Percentiles rank a stretch among this genome's conserved stretches.
These are phyloP conservation scores for Phytophthora cryptogea DNA, from an alignment of 352 stramenopile genomes.

Conservation along the genomic window DNA sequence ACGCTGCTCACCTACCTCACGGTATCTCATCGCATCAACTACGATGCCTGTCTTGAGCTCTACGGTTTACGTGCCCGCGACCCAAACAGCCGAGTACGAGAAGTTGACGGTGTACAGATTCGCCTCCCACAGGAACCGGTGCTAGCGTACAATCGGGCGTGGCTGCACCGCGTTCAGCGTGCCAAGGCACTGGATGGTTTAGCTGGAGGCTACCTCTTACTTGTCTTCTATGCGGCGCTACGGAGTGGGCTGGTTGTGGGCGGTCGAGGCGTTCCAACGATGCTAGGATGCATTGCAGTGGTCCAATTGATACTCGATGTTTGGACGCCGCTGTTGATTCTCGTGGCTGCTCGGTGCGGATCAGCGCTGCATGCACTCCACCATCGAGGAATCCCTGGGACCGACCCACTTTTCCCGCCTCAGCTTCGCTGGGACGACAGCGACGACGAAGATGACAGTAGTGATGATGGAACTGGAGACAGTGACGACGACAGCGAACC, in stretches of 20 bases:
- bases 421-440: slow-evolving; percentile 66
- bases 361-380: slow-evolving; percentile 57
- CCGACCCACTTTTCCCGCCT: slow-evolving; percentile 68
- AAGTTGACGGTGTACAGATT: slow-evolving; percentile 33
- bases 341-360: slow-evolving; percentile 68
- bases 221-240: slow-evolving; percentile 72
- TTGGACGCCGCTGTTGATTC: slow-evolving; percentile 67
- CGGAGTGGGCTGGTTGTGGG: slow-evolving; percentile 63
- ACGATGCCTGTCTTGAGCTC: slow-evolving; percentile 60
- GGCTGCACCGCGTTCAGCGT: slow-evolving; percentile 59
- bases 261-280: slow-evolving; percentile 36
- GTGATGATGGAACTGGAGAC: slow-evolving; percentile 16
- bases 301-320: slow-evolving; percentile 64
- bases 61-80: slow-evolving; percentile 34
- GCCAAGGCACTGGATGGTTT: slow-evolving; percentile 64
- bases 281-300: slow-evolving; percentile 50
- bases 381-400: slow-evolving; percentile 53
- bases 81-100: slow-evolving; percentile 34
- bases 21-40: slow-evolving; percentile 63
- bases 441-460: slow-evolving; percentile 44
- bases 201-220: slow-evolving; percentile 61
- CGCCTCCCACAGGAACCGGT: slow-evolving; percentile 54
- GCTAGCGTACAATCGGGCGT: slow-evolving; percentile 68
- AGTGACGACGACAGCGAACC: slow-evolving; percentile 27
- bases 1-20: slow-evolving; percentile 61